A percentile compares a stretch with the other conserved stretches of the same genome.
These are phyloP conservation scores for Yamadazyma membranifaciens DNA, from an alignment of 1,139 yeast species.

Conservation along the genomic window DNA sequence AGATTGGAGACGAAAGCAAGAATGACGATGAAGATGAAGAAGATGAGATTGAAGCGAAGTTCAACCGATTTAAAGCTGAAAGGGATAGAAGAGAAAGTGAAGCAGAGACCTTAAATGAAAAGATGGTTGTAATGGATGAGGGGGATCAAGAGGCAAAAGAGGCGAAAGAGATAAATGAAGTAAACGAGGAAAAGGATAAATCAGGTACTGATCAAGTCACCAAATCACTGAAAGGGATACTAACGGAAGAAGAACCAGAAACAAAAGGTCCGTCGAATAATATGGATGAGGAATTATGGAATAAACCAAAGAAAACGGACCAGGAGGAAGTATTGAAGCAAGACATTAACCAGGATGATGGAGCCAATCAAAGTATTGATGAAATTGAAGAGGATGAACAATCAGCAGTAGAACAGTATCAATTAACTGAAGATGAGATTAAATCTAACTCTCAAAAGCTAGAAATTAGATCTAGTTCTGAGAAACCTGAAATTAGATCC, in stretches of 20 bases:
- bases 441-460: conserved; percentile 5
- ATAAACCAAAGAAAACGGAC: neutral
- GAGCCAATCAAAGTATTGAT: conserved; percentile 5
- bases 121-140: conserved; percentile 1
- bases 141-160: neutral
- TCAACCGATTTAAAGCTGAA: conserved; percentile 9
- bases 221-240: no score
- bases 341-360: neutral
- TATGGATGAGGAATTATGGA: neutral
- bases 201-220: neutral
- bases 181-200: neutral
- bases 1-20: conserved; percentile 19
- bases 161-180: neutral
- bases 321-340: neutral
- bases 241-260: neutral
- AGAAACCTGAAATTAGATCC: conserved; percentile 6
- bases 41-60: conserved; percentile 13
- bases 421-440: conserved; percentile 15
- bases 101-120: conserved; percentile 7
- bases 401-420: conserved; percentile 13
- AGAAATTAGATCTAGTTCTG: neutral
- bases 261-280: neutral
- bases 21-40: conserved; percentile 12
- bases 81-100: neutral
- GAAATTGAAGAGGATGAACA: conserved; percentile 12